A percentile compares a stretch with the other conserved stretches of the same genome.
These are phyloP conservation scores for Aspergillus avenaceus DNA, from an alignment of 495 filamentous ascomycete genomes.

Conservation along the genomic window DNA sequence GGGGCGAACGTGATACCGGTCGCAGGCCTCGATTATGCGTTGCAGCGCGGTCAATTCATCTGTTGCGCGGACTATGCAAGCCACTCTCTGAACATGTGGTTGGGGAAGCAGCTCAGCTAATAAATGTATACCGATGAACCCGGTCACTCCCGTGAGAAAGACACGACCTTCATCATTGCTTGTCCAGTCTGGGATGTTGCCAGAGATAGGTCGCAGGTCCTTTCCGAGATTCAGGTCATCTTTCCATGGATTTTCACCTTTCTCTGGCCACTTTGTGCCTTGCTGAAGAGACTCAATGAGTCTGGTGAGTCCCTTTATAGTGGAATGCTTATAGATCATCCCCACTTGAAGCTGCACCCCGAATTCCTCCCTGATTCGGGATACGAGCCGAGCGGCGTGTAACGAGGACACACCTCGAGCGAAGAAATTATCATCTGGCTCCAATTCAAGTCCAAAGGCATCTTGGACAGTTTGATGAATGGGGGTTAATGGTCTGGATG, in stretches of 20 bases:
- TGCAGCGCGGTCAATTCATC: background rate
- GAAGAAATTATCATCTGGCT: slow-evolving; percentile 8
- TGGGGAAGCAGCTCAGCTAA: background rate
- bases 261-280: too few species aligned
- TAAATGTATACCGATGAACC: background rate
- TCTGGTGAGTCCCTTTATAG: background rate
- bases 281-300: background rate
- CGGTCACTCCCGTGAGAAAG: slow-evolving; percentile 7
- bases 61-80: background rate
- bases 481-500: background rate
- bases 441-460: background rate
- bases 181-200: slow-evolving; percentile 1
- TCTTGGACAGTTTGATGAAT: background rate
- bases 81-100: background rate
- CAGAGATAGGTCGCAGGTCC: background rate
- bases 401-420: slow-evolving; percentile 7
- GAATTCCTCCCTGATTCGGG: background rate
- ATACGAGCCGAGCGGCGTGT: slow-evolving; percentile 6
- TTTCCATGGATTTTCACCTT: background rate
- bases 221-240: background rate
- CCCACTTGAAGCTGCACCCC: background rate
- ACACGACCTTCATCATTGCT: slow-evolving; percentile 2
- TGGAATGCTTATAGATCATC: slow-evolving; percentile 5
- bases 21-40: background rate
- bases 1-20: background rate